Evolutionary conservation across 176 grass and related monocot species (phyloP).

Genomic region (Triticum aestivum): IWGSC_CS_RefSeq_v2.1 NC_057811.1:385322059-385322558

Average conservation of each 20-base stretch:
- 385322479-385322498: background rate
- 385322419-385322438: background rate
- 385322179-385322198: background rate
- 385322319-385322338: background rate
- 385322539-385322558: background rate
- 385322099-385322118: background rate
- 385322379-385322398: background rate
- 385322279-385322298: background rate
- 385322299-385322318: background rate
- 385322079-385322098: too few relatives aligned
- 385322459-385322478: background rate
- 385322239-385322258: background rate
- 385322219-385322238: background rate
- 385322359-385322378: constrained; percentile 2
- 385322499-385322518: background rate
- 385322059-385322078: too few relatives aligned
- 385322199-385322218: background rate
- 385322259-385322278: background rate
- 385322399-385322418: background rate
- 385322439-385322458: background rate
- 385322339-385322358: background rate
- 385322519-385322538: background rate
- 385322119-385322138: background rate
- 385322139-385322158: background rate
- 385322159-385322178: too few relatives aligned